Evolutionary conservation across 768 basidiomycete species (phyloP).

Genomic region (Pisolithus tinctorius): DNA sequence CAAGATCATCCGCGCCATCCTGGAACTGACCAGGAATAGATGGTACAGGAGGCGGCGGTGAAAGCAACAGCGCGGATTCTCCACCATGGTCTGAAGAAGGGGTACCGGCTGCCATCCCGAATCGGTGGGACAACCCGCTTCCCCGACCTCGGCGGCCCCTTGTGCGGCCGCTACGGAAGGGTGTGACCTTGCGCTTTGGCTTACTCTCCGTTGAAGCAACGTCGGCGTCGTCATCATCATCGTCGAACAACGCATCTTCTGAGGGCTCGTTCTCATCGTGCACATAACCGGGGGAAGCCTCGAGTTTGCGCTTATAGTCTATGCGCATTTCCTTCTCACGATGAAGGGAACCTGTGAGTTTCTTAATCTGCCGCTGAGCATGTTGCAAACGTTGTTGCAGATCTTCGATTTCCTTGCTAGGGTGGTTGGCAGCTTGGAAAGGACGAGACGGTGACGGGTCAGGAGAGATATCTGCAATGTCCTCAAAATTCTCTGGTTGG

Average conservation of each 20-base stretch:
- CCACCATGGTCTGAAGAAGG: constrained; percentile 43
- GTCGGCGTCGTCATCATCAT: constrained; percentile 28
- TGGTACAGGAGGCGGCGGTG: constrained; percentile 27
- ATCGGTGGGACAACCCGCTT: constrained; percentile 53
- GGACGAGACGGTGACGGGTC: constrained; percentile 55
- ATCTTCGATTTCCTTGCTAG: constrained; percentile 74
- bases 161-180: constrained; percentile 46
- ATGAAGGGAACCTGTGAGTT: constrained; percentile 70
- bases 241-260: constrained; percentile 41
- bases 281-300: constrained; percentile 31
- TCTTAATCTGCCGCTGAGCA: constrained; percentile 79
- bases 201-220: constrained; percentile 28
- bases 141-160: constrained; percentile 49
- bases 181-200: constrained; percentile 40
- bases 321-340: constrained; percentile 81
- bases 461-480: constrained; percentile 47
- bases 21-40: constrained; percentile 28
- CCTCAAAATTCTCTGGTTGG: constrained; percentile 40
- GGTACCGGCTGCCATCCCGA: constrained; percentile 51
- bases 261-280: constrained; percentile 32
- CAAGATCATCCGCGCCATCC: constrained; percentile 17
- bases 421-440: constrained; percentile 68
- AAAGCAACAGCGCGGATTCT: constrained; percentile 12
- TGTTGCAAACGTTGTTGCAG: constrained; percentile 78
- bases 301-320: constrained; percentile 52